phyloP scores from a whole-genome alignment of 768 basidiomycete genomes.

The Rickenella mellea region DNA sequence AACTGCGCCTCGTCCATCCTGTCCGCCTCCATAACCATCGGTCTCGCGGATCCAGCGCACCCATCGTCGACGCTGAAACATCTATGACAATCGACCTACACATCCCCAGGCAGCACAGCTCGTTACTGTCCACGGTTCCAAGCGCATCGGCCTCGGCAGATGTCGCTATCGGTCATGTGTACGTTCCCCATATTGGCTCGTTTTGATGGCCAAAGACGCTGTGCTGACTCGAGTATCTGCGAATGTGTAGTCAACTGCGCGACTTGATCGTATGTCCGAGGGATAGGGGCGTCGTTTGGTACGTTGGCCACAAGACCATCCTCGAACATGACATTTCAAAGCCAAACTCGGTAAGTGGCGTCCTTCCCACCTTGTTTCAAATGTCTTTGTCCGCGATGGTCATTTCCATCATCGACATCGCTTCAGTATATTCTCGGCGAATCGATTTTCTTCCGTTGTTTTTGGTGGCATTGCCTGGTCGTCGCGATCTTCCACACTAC shows the following conservation, averaged over 20 bases:
- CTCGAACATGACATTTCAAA: conserved; percentile 50
- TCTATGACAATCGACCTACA: too few species aligned
- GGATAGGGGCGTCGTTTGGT: conserved; percentile 55
- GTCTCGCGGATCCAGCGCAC: too few species aligned
- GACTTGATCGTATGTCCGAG: conserved; percentile 72
- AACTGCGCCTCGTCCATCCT: too few species aligned
- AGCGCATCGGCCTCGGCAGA: conserved; percentile 29
- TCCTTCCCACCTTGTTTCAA: too few species aligned
- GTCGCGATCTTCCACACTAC: too few species aligned
- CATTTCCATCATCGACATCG: too few species aligned
- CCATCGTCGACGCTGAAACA: too few species aligned
- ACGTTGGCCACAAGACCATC: conserved; percentile 42
- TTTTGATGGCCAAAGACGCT: background rate
- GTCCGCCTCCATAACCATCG: too few species aligned
- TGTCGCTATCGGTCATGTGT: conserved; percentile 59
- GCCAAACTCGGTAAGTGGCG: conserved; percentile 34
- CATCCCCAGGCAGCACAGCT: too few species aligned
- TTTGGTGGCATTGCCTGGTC: too few species aligned
- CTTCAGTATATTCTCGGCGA: too few species aligned
- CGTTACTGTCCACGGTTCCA: conserved; percentile 37
- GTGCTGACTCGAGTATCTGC: background rate
- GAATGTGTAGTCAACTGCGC: conserved; percentile 51
- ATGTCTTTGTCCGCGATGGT: too few species aligned
- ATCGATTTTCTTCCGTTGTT: conserved; percentile 8
- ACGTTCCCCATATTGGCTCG: conserved; percentile 5